phyloP scores from a whole-genome alignment of 495 filamentous ascomycete genomes.

The Aspergillus haitiensis region DNA sequence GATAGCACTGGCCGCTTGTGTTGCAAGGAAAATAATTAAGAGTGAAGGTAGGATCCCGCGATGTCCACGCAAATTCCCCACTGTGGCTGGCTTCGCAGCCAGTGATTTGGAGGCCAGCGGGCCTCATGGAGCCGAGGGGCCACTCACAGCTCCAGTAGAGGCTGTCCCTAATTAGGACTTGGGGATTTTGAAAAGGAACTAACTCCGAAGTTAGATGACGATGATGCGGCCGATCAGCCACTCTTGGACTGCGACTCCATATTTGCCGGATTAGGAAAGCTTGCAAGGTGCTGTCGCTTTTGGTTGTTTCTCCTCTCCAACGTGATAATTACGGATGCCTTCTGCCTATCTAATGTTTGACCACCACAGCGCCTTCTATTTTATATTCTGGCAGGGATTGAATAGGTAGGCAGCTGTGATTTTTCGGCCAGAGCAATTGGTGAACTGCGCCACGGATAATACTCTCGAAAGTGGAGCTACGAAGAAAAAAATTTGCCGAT shows the following conservation, averaged over 20 bases:
- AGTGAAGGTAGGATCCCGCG: too few species aligned
- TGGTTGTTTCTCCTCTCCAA: not conserved
- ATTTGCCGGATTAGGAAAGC: too few species aligned
- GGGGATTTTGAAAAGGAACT: not conserved
- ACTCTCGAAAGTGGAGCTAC: not conserved
- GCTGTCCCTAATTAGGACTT: not conserved
- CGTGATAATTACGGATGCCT: too few species aligned
- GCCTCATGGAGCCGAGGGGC: not conserved
- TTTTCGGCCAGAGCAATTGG: not conserved
- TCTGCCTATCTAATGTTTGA: not conserved
- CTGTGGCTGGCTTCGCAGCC: conserved; percentile 1
- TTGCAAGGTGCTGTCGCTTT: not conserved
- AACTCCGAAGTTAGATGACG: not conserved
- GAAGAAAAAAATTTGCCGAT: not conserved
- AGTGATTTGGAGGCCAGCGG: not conserved
- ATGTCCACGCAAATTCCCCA: not conserved
- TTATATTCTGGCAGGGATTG: not conserved
- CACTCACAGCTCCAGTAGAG: not conserved
- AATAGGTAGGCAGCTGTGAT: not conserved
- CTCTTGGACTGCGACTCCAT: too few species aligned
- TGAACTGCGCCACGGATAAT: not conserved
- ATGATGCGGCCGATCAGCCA: conserved; percentile 1
- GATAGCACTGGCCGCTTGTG: too few species aligned
- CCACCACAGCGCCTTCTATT: not conserved
- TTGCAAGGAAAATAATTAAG: too few species aligned